A percentile compares a stretch with the other conserved stretches of the same genome.
These are phyloP conservation scores for Colletotrichum zoysiae DNA, from an alignment of 2,329 filamentous ascomycete genomes.

Conservation along the genomic window DNA sequence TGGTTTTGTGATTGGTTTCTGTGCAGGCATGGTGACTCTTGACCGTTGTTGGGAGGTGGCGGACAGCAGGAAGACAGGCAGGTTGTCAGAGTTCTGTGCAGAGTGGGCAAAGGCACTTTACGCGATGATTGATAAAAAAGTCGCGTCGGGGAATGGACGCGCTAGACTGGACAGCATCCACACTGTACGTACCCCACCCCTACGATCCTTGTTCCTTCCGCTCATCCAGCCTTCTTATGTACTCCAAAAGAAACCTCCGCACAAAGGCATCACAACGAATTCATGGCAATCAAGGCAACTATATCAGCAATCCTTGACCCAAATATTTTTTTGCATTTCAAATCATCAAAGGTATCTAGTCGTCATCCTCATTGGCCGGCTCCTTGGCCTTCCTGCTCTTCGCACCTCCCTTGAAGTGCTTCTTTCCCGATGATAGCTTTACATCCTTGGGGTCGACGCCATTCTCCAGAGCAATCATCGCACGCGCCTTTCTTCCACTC, in stretches of 20 bases:
- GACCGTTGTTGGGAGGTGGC: slow-evolving; percentile 7
- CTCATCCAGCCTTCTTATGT: neutral
- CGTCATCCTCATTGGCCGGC: slow-evolving; percentile 50
- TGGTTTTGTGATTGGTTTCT: slow-evolving; percentile 63
- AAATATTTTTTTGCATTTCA: slow-evolving; percentile 4
- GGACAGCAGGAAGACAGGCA: neutral
- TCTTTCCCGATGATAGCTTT: slow-evolving; percentile 77
- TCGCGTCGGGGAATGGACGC: slow-evolving; percentile 29
- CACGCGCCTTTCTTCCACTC: slow-evolving; percentile 84
- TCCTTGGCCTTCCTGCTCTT: slow-evolving; percentile 68
- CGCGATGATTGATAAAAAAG: slow-evolving; percentile 40
- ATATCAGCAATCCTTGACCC: neutral
- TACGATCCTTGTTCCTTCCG: neutral
- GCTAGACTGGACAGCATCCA: slow-evolving; percentile 17
- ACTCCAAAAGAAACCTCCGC: neutral
- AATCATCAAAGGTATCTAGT: slow-evolving; percentile 37
- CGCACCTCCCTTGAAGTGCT: slow-evolving; percentile 89
- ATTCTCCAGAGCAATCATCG: slow-evolving; percentile 85
- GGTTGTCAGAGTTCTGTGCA: slow-evolving; percentile 14
- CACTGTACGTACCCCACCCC: neutral
- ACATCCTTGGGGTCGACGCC: slow-evolving; percentile 87
- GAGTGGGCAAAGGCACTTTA: slow-evolving; percentile 37
- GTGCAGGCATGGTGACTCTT: slow-evolving; percentile 34
- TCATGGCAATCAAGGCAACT: neutral
- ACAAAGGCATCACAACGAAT: neutral